Percentiles rank a stretch among this genome's conserved stretches.
Conservation (phyloP, 768 basidiomycete genomes). For the Pleurotus tuoliensis region DNA sequence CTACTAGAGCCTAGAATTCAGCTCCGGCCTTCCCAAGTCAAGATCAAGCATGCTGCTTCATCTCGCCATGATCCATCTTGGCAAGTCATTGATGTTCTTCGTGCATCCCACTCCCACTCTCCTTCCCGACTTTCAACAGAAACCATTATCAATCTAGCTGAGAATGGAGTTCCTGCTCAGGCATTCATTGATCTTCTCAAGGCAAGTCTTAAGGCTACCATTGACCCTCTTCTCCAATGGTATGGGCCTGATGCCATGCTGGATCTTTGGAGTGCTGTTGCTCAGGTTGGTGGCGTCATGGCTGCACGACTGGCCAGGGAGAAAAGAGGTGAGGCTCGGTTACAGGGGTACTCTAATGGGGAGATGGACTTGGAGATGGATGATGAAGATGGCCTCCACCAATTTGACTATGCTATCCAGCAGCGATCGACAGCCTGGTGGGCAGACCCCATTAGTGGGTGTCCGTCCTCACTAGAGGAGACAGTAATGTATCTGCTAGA, state of each 20-base stretch:
- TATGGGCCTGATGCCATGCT: constrained; percentile 36
- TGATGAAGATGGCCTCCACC: constrained; percentile 32
- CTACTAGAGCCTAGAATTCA: constrained; percentile 23
- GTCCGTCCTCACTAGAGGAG: constrained; percentile 61
- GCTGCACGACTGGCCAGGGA: constrained; percentile 34
- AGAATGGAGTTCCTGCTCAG: constrained; percentile 51
- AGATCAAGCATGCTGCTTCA: constrained; percentile 27
- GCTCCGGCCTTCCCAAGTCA: constrained; percentile 31
- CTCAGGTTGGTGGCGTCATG: constrained; percentile 37
- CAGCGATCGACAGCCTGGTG: constrained; percentile 63
- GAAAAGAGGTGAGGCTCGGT: constrained; percentile 34
- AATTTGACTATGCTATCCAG: constrained; percentile 18
- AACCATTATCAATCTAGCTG: constrained; percentile 58
- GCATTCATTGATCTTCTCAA: constrained; percentile 38
- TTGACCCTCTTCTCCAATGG: constrained; percentile 42
- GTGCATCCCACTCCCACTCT: constrained; percentile 42
- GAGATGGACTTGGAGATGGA: constrained; percentile 32
- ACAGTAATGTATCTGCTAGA: constrained; percentile 55
- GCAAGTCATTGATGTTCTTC: constrained; percentile 47
- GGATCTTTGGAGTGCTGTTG: constrained; percentile 36
- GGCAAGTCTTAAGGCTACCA: constrained; percentile 27
- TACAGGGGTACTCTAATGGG: constrained; percentile 36
- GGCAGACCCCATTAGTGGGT: constrained; percentile 60
- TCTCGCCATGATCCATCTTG: constrained; percentile 33
- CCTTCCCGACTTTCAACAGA: constrained; percentile 50